phyloP scores from a whole-genome alignment of 192 early-diverging fungal species.

The Gonapodya sp. region DNA sequence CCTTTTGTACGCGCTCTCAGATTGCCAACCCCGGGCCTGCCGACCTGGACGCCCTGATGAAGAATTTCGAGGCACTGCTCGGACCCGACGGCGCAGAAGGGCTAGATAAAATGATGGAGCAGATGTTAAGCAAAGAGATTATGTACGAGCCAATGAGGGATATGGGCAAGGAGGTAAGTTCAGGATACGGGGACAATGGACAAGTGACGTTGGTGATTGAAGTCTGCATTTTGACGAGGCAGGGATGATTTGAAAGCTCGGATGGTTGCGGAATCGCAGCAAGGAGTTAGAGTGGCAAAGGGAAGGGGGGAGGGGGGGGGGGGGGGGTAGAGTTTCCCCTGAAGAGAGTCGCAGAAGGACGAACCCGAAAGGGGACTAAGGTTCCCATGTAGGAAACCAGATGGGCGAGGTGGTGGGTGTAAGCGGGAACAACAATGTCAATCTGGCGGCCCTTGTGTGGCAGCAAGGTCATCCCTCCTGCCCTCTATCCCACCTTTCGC shows the following conservation, averaged over 20 bases:
- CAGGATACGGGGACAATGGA: background rate
- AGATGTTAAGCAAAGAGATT: conserved; percentile 87
- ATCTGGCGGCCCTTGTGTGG: background rate
- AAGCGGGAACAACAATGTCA: no score
- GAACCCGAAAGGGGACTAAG: no score
- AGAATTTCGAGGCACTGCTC: background rate
- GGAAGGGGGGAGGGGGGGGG: background rate
- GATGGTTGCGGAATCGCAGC: no score
- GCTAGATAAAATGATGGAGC: conserved; percentile 79
- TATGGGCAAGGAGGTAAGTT: conserved; percentile 56
- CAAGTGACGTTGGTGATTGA: background rate
- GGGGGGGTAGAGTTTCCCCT: no score
- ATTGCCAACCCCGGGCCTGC: background rate
- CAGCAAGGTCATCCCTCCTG: background rate
- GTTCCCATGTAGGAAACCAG: no score
- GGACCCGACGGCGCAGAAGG: conserved; percentile 26
- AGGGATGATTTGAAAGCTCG: no score
- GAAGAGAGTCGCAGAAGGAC: no score
- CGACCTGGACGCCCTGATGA: background rate
- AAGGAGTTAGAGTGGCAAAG: background rate
- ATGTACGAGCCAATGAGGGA: conserved; percentile 96
- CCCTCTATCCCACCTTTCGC: background rate
- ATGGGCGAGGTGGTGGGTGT: no score
- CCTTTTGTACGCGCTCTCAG: background rate
- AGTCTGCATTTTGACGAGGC: no score